Evolutionary conservation across 768 basidiomycete species (phyloP).

Genomic region (Lepiota subincarnata): DNA sequence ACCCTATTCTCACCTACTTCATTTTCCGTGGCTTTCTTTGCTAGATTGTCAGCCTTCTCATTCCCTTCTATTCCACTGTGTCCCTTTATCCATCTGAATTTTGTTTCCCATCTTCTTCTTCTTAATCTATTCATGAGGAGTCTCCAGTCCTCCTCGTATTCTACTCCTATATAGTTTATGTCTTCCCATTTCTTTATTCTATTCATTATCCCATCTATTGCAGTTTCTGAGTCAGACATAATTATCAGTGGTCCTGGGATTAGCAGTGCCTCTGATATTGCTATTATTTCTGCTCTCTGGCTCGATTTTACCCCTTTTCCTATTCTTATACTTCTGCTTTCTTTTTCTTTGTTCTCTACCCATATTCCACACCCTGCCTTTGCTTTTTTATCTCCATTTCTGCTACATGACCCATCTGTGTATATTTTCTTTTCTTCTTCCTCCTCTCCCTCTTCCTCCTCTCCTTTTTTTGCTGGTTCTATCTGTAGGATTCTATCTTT

Average conservation of each 20-base stretch:
- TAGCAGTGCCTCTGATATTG: neutral
- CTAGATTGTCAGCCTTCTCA: conserved; percentile 15
- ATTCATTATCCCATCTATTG: conserved; percentile 13
- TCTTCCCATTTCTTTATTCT: conserved; percentile 8
- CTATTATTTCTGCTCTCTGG: conserved; percentile 18
- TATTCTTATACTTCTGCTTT: conserved; percentile 14
- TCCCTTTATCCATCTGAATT: conserved; percentile 14
- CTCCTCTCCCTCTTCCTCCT: conserved; percentile 22
- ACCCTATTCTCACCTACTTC: too few relatives aligned
- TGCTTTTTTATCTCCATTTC: neutral
- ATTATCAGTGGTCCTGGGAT: neutral
- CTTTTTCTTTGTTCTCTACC: neutral
- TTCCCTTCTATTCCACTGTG: conserved; percentile 15
- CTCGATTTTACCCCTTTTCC: conserved; percentile 14
- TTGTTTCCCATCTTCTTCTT: neutral
- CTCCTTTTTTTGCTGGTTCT: conserved; percentile 15
- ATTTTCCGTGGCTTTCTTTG: conserved; percentile 7
- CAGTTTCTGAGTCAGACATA: conserved; percentile 15
- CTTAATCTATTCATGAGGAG: neutral
- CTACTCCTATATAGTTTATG: conserved; percentile 8
- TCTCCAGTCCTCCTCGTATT: neutral
- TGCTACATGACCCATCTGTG: conserved; percentile 12
- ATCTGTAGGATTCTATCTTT: conserved; percentile 3
- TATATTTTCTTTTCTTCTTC: neutral
- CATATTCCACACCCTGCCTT: conserved; percentile 19